Conservation (phyloP, 1,139 yeast genomes). For the Nakaseomyces delphensis region DNA sequence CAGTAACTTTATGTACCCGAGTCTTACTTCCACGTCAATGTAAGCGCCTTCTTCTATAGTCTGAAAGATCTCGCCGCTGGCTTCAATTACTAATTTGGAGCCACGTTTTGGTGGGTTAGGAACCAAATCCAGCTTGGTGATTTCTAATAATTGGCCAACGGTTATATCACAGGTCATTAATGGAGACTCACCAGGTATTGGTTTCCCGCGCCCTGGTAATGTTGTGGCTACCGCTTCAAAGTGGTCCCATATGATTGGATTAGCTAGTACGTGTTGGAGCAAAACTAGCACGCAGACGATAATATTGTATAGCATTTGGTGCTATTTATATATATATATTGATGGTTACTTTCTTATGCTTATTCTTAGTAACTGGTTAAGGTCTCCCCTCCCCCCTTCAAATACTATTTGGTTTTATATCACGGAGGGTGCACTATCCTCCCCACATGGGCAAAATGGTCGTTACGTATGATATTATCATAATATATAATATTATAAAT, state of each 20-base stretch:
- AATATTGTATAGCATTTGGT: not conserved
- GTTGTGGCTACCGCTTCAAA: constrained; percentile 9
- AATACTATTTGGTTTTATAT: too few species aligned
- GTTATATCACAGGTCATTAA: constrained; percentile 63
- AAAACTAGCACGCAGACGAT: not conserved
- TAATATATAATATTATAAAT: too few species aligned
- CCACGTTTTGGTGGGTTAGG: constrained; percentile 93
- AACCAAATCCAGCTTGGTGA: constrained; percentile 49
- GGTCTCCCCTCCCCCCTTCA: too few species aligned
- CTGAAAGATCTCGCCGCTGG: constrained; percentile 52
- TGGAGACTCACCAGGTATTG: constrained; percentile 89
- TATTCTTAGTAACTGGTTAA: too few species aligned
- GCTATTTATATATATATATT: too few species aligned
- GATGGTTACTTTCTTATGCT: too few species aligned
- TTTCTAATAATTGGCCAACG: constrained; percentile 52
- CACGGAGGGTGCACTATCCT: too few species aligned
- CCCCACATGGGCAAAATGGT: too few species aligned
- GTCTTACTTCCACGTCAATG: constrained; percentile 85
- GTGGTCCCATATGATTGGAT: not conserved
- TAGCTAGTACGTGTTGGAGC: not conserved
- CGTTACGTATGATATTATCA: too few species aligned
- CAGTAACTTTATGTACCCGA: constrained; percentile 80
- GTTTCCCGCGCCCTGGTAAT: constrained; percentile 37
- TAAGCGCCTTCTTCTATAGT: constrained; percentile 76
- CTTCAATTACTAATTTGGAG: constrained; percentile 64